Evolutionary conservation across 345 rosid genomes (phyloP), one percentile per base, ranked within the genome.

Genomic region (Moricandia moricandioides): DNA sequence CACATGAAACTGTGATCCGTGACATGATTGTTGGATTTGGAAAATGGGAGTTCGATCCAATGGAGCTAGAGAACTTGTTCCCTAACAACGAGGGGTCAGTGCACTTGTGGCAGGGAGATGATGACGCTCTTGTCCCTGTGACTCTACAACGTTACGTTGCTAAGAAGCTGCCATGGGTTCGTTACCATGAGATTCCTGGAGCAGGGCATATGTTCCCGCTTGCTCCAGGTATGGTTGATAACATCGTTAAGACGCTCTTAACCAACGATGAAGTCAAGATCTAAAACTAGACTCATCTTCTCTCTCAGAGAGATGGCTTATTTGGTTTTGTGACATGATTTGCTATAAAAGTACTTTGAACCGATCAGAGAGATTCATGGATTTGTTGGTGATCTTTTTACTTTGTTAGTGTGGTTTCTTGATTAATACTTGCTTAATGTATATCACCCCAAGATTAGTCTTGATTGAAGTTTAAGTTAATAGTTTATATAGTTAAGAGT

Each of bases 51-150:
- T 89, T 87, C 5, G 85, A 82, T 57, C 91, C 85, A 1, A 80
- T 80, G 75, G 87, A 82, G 11, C 57, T 89, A 12, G 80, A 80
- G 71, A 85, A 81, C 26, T 70, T 85, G 27, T 86, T 87, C 31
- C 86, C 87, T 0, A 79, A 86, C 17, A 70, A 71, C 0, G 85
- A 85, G 10, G 86, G 85, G 26, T 79, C 79, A 0, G 88, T 89
- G 35, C 94, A 89, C 17, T 56, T 87, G 54, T 87, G 91, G 91
- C 91, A 87, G 11, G 94, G 91, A 1, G 85, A 86, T 7, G 84
- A 87, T 26, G 94, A 89, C 71, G 39, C 30, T 12, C 68, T 87
- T 0, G 85, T 86, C 21, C 88, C 94, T 4, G 84, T 81, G 62
- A 79, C 69, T 11, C 74, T 89, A 62, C 88, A 87, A 67, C 85